Evolutionary conservation across 1,284 basidiomycete species (phyloP).

Genomic region (Ceratobasidium sp.): DNA sequence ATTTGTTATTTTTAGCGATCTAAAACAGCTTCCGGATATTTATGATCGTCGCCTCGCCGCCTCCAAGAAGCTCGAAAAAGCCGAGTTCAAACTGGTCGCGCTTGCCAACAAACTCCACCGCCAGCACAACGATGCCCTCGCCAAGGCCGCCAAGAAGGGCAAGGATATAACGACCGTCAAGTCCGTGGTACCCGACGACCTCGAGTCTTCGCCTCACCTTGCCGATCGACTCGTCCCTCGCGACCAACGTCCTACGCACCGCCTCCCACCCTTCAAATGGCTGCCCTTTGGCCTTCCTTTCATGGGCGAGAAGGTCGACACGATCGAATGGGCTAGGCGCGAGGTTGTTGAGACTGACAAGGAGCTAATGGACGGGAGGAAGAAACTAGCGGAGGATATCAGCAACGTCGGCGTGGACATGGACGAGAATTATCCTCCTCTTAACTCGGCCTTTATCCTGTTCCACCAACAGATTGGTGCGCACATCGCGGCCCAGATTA

Average conservation of each 20-base stretch:
- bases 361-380: constrained; percentile 68
- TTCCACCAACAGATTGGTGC: constrained; percentile 86
- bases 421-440: constrained; percentile 68
- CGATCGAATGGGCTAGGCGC: constrained; percentile 79
- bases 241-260: constrained; percentile 71
- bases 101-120: constrained; percentile 63
- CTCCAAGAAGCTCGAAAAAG: constrained; percentile 74
- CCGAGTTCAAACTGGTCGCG: constrained; percentile 72
- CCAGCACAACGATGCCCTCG: constrained; percentile 51
- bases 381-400: constrained; percentile 50
- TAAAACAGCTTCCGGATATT: constrained; percentile 73
- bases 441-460: constrained; percentile 82
- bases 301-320: constrained; percentile 79
- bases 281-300: constrained; percentile 74
- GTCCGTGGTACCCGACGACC: constrained; percentile 42
- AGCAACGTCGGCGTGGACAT: constrained; percentile 63
- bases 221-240: constrained; percentile 70
- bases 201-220: constrained; percentile 57
- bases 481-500: constrained; percentile 75
- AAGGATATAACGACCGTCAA: constrained; percentile 44
- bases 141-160: constrained; percentile 53
- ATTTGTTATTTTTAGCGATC: constrained; percentile 59
- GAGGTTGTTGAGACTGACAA: constrained; percentile 72
- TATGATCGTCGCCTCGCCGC: constrained; percentile 72
- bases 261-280: constrained; percentile 68